Evolutionary conservation across 164 flowering plant species (phyloP).

Genomic region (Malania oleifera): DNA sequence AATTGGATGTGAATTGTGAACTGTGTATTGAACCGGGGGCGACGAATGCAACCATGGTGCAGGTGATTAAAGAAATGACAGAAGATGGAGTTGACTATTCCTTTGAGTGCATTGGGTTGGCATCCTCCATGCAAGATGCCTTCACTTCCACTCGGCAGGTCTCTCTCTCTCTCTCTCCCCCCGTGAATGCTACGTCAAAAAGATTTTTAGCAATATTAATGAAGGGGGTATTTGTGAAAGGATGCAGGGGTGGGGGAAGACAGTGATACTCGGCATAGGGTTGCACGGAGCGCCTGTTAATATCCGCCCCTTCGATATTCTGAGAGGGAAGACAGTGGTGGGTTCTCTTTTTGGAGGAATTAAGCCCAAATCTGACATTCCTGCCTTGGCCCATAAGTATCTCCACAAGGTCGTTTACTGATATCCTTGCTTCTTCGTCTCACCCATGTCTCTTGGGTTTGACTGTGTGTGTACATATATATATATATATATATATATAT

Average conservation of each 20-base stretch:
- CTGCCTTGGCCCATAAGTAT: constrained; percentile 41
- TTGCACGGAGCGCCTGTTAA: constrained; percentile 40
- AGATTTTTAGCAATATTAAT: no score
- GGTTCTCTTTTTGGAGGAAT: constrained; percentile 65
- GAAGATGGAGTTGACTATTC: constrained; percentile 76
- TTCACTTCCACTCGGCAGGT: constrained; percentile 43
- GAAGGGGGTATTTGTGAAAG: background rate
- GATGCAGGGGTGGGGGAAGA: constrained; percentile 63
- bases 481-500: no score
- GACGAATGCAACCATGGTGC: no score
- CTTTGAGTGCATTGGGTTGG: constrained; percentile 74
- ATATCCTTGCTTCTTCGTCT: no score
- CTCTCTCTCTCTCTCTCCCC: background rate
- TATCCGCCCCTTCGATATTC: constrained; percentile 29
- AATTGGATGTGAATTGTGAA: no score
- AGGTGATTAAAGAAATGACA: constrained; percentile 67
- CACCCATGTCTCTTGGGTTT: no score
- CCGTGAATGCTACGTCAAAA: no score
- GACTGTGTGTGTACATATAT: no score
- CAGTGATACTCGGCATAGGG: constrained; percentile 63
- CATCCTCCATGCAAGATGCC: constrained; percentile 59
- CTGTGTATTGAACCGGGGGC: no score
- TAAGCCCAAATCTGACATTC: constrained; percentile 62
- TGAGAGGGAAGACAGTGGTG: constrained; percentile 39
- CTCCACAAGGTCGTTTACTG: constrained; percentile 59